Conservation (phyloP, 495 filamentous ascomycete species). For the Penicillium coffeae region DNA sequence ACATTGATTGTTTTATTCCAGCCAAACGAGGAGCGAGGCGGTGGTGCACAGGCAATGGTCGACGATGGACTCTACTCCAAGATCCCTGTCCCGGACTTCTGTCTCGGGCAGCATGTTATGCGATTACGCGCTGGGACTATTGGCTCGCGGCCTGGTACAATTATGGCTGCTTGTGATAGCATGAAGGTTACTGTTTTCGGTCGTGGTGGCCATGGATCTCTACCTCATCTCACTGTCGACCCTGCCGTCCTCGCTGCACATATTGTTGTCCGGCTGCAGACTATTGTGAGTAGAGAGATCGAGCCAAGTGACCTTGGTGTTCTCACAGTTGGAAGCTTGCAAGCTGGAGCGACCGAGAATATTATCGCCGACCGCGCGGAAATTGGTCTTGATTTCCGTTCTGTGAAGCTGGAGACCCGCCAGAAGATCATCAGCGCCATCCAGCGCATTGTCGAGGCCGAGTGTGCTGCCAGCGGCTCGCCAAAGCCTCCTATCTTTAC, state of each 20-base stretch:
- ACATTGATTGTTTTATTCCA: conserved; percentile 54
- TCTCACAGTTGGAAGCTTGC: conserved; percentile 48
- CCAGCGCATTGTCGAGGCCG: conserved; percentile 48
- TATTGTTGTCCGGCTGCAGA: conserved; percentile 47
- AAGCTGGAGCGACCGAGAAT: conserved; percentile 51
- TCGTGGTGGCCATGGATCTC: conserved; percentile 49
- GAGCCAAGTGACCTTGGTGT: conserved; percentile 47
- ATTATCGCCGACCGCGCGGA: conserved; percentile 48
- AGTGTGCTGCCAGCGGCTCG: conserved; percentile 45
- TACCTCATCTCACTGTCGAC: conserved; percentile 49
- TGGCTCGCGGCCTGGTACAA: conserved; percentile 34
- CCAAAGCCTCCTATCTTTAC: conserved; percentile 42
- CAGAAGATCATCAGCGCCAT: conserved; percentile 38
- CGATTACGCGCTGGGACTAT: conserved; percentile 41
- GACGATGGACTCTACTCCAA: conserved; percentile 48
- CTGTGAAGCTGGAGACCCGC: conserved; percentile 36
- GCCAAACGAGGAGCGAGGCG: conserved; percentile 50
- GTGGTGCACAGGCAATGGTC: conserved; percentile 52
- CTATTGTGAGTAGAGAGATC: conserved; percentile 48
- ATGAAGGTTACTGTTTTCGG: conserved; percentile 50
- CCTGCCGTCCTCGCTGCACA: conserved; percentile 48
- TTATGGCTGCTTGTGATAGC: conserved; percentile 48
- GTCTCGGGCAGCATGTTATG: conserved; percentile 52
- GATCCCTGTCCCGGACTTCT: conserved; percentile 47
- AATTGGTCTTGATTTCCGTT: conserved; percentile 45